phyloP scores from a whole-genome alignment of 495 filamentous ascomycete genomes.

The Lophium mytilinum region DNA sequence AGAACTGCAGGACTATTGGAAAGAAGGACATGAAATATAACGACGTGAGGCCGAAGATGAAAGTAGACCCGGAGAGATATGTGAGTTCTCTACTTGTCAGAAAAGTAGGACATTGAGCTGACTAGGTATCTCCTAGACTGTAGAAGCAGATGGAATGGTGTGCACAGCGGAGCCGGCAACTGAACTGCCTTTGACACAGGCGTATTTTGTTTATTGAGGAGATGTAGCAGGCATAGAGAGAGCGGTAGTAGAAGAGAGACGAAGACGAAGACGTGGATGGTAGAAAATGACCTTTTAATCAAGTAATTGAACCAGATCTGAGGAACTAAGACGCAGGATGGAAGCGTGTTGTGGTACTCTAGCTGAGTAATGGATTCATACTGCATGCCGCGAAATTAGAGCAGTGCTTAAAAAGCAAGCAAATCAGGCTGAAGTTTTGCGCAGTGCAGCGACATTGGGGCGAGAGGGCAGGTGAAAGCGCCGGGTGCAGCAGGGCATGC shows the following conservation, averaged over 20 bases:
- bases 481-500: too few relatives aligned
- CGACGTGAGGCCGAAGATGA: slow-evolving; percentile 80
- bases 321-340: background rate
- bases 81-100: slow-evolving; percentile 30
- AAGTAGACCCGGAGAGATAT: slow-evolving; percentile 88
- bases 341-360: too few relatives aligned
- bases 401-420: too few relatives aligned
- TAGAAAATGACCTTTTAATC: too few relatives aligned
- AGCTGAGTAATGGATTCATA: too few relatives aligned
- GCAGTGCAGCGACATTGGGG: too few relatives aligned
- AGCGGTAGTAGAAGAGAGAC: background rate
- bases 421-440: too few relatives aligned
- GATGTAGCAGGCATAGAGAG: background rate
- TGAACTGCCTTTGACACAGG: slow-evolving; percentile 72
- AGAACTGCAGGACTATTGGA: slow-evolving; percentile 66
- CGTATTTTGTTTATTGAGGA: slow-evolving; percentile 65
- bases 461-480: too few relatives aligned
- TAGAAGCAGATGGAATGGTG: slow-evolving; percentile 75
- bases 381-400: too few relatives aligned
- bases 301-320: slow-evolving; percentile 1
- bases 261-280: too few relatives aligned
- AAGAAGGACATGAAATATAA: slow-evolving; percentile 97
- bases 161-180: slow-evolving; percentile 69
- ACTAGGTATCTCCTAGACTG: slow-evolving; percentile 39
- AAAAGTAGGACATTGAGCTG: background rate